phyloP scores from a whole-genome alignment of 108 stramenopile genomes.

The Pseudonitzschia multistriata region DNA sequence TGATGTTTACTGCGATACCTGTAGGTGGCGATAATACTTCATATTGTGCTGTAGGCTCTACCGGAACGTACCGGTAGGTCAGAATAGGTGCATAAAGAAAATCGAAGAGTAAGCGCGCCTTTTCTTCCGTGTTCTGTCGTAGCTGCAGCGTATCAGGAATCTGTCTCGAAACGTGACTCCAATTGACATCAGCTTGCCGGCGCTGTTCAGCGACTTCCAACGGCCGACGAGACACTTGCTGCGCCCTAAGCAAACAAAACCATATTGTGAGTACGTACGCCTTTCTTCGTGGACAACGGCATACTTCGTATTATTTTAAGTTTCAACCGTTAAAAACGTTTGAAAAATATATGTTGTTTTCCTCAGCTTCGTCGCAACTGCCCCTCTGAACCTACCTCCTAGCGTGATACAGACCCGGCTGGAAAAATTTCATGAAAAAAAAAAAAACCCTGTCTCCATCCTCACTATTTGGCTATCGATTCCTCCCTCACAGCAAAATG shows the following conservation, averaged over 20 bases:
- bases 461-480: too few relatives aligned
- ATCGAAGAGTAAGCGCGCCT: conserved; percentile 4
- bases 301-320: neutral
- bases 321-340: neutral
- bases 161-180: conserved; percentile 1
- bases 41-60: neutral
- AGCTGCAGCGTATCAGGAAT: neutral
- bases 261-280: neutral
- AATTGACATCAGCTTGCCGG: conserved; percentile 1
- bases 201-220: conserved; percentile 5
- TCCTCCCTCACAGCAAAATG: too few relatives aligned
- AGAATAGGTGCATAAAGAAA: conserved; percentile 6
- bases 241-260: neutral
- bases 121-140: conserved; percentile 5
- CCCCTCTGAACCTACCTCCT: too few relatives aligned
- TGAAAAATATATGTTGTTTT: too few relatives aligned
- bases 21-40: neutral
- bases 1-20: neutral
- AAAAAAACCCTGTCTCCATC: too few relatives aligned
- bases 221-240: neutral
- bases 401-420: too few relatives aligned
- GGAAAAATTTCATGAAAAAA: too few relatives aligned
- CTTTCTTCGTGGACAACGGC: neutral
- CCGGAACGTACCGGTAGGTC: neutral
- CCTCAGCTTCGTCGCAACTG: too few relatives aligned